These are phyloP conservation scores for Wallacemonas sp. DNA, from an alignment of 208 protist species.

Conservation along the genomic window DNA sequence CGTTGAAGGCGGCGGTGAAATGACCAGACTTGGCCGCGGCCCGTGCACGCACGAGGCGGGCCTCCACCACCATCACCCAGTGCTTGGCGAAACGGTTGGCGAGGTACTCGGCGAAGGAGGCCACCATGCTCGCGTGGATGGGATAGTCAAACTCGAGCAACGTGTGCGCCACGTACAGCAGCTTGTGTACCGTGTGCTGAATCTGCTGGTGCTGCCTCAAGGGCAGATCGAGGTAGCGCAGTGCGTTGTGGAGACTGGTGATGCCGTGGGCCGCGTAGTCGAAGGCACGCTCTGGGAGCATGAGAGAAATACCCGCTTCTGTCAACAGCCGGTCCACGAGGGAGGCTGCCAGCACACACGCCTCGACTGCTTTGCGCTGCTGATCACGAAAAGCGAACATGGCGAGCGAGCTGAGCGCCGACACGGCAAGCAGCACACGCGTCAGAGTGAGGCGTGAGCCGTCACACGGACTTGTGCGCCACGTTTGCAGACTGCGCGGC, in stretches of 20 bases:
- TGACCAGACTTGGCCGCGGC: conserved; percentile 57
- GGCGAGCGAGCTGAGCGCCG: conserved; percentile 57
- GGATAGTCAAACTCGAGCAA: conserved; percentile 48
- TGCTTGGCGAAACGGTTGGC: conserved; percentile 47
- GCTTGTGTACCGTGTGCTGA: conserved; percentile 32
- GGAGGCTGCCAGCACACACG: conserved; percentile 47
- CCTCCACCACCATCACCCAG: conserved; percentile 46
- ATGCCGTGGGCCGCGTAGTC: conserved; percentile 44
- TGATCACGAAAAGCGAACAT: conserved; percentile 65
- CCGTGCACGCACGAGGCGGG: conserved; percentile 57
- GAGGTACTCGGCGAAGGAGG: conserved; percentile 66
- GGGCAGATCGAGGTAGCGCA: conserved; percentile 10
- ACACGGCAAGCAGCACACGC: conserved; percentile 37
- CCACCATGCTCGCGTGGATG: conserved; percentile 53
- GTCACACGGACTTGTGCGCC: conserved; percentile 28
- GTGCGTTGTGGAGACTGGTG: conserved; percentile 17
- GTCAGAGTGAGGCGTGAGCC: conserved; percentile 27
- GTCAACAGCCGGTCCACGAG: conserved; percentile 46
- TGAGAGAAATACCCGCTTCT: conserved; percentile 26
- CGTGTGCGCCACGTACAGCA: conserved; percentile 53
- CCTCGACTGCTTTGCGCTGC: conserved; percentile 45
- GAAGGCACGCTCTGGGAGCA: conserved; percentile 27
- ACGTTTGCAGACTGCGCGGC: conserved; percentile 52
- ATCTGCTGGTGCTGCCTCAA: conserved; percentile 6
- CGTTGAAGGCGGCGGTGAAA: conserved; percentile 57